Evolutionary conservation across 2,329 filamentous ascomycete genomes (phyloP).

Genomic region (Pleurostoma richardsiae): DNA sequence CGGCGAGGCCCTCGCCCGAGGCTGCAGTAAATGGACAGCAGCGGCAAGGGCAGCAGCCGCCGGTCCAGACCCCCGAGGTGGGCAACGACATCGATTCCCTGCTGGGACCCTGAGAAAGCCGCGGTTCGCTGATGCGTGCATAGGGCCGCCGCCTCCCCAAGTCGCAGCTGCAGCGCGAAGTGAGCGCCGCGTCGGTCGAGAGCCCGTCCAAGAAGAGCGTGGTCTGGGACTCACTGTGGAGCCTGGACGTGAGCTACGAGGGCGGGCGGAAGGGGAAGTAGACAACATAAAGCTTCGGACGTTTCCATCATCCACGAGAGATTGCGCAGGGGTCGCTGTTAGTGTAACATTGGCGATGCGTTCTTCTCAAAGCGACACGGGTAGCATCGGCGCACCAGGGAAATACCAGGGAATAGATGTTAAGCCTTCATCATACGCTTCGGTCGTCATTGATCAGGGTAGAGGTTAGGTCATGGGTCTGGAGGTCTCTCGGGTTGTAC

Average conservation of each 20-base stretch:
- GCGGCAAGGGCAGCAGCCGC: conserved; percentile 11
- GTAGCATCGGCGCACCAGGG: no score
- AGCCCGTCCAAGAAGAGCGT: conserved; percentile 46
- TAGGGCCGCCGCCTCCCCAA: conserved; percentile 6
- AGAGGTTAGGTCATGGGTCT: no score
- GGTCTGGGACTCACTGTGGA: conserved; percentile 60
- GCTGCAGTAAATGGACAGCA: neutral
- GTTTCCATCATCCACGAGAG: no score
- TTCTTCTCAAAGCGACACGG: no score
- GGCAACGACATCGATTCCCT: conserved; percentile 44
- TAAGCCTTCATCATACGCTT: no score
- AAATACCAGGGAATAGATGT: no score
- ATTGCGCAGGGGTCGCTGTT: no score
- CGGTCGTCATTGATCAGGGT: no score
- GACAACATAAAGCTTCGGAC: neutral
- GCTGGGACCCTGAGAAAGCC: conserved; percentile 36
- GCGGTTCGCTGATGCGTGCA: conserved; percentile 20
- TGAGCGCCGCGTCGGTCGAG: conserved; percentile 27
- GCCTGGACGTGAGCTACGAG: conserved; percentile 52
- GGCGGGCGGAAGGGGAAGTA: conserved; percentile 21
- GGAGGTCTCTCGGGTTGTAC: no score
- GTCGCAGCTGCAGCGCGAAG: conserved; percentile 24
- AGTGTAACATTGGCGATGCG: no score
- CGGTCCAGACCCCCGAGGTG: conserved; percentile 41
- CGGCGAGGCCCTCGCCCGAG: conserved; percentile 1